Evolutionary conservation across 768 basidiomycete species (phyloP).

Genomic region (Fistulinella prunicolor): DNA sequence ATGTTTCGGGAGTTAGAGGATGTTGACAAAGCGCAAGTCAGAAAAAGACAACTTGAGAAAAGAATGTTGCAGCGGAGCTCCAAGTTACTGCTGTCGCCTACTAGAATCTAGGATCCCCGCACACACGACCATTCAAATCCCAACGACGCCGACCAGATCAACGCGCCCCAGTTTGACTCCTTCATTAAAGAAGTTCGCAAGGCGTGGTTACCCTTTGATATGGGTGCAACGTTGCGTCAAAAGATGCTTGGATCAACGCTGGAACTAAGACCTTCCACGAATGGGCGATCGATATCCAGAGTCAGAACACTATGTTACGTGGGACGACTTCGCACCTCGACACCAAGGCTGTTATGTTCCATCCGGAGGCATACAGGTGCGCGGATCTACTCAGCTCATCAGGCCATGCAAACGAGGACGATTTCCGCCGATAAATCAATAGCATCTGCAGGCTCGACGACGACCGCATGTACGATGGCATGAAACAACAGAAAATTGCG

Average conservation of each 20-base stretch:
- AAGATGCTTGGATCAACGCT: conserved; percentile 3
- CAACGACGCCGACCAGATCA: not conserved
- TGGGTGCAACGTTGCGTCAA: not conserved
- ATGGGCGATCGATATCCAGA: not conserved
- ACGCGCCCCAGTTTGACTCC: not conserved
- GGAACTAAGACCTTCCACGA: conserved; percentile 6
- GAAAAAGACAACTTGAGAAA: too few relatives aligned
- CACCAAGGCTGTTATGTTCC: conserved; percentile 3
- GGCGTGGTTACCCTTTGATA: conserved; percentile 7
- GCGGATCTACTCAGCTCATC: too few relatives aligned
- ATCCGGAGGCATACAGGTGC: conserved; percentile 19
- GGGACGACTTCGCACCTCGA: conserved; percentile 9
- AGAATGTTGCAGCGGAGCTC: too few relatives aligned
- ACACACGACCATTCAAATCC: conserved; percentile 11
- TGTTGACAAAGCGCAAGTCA: too few relatives aligned
- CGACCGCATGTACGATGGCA: too few relatives aligned
- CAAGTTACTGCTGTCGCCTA: too few relatives aligned
- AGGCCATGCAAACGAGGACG: not conserved
- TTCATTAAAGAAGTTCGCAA: conserved; percentile 2
- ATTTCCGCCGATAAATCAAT: too few relatives aligned
- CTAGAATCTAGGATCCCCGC: not conserved
- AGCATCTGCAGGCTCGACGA: too few relatives aligned
- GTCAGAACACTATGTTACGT: conserved; percentile 13
- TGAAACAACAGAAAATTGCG: too few relatives aligned
- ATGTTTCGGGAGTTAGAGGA: too few relatives aligned